Base-by-base conservation (phyloP, 805 yeast genomes). In the Candida qinlingensis region DNA sequence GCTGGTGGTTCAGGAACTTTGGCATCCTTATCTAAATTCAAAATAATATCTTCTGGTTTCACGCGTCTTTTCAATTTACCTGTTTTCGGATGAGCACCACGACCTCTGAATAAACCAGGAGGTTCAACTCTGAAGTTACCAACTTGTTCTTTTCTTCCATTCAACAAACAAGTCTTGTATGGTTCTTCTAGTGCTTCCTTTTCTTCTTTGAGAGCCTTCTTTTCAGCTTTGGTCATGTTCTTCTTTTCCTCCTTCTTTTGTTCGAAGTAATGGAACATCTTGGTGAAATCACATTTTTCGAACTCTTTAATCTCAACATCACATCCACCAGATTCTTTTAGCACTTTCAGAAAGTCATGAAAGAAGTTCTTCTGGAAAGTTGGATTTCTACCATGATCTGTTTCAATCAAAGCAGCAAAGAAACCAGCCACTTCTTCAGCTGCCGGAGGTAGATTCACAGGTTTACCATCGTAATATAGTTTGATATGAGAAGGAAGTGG, bases 371-470 rank as follows among this genome's bases (percentile, higher is more conserved):
- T 79, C 55, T 84, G 96, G 65, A 92, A 92, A 0, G 80, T 81
- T 0, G 95, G 90, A 61, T 90, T 92, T 53, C 82, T 77, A 10
- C 90, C 94, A 67, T 92, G 97, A 55, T 92, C 97, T 1, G 90
- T 77, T 54, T 87, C 90, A 40, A 91, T 54, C 80, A 92, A 75
- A 6, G 96, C 96, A 8, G 85, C 98, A 65, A 76, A 92, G 61
- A 90, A 92, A 0, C 97, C 97, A 0, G 97, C 98, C 35, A 92
- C 97, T 66, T 92, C 98, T 67, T 92, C 99, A 3, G 97, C 97
- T 48, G 75, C 86, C 1, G 71, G 68, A 1, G 96, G 92, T 49
- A 92, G 72, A 30, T 71, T 72, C 0, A 91, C 91, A 0, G 94
- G 87, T 54, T 78, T 74, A 1, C 87, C 88, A 56, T 85, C 85